Evolutionary conservation across 345 rosid species (phyloP), one percentile per base, ranked within the genome.

Genomic region (Schrenkiella parvula): DNA sequence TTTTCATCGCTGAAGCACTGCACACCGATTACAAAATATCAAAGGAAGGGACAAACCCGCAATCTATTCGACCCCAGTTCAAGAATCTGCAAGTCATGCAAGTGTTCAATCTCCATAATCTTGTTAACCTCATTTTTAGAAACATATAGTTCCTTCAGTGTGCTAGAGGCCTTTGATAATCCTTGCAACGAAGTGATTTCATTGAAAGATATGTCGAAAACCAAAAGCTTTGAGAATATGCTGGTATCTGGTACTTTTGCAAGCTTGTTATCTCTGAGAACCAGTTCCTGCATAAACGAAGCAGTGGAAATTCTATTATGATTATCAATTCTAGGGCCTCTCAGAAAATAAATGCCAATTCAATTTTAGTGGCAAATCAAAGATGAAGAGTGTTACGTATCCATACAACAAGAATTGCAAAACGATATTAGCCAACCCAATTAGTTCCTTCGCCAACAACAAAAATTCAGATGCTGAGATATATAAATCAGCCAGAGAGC

Each of bases 61-160:
- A 95, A 83, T 79, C 87, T 82, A 79, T 95, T 95, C 28, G 98
- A 95, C 55, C 99, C 99, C 39, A 91, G 88, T 78, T 95, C 98
- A 61, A 95, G 98, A 73, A 95, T 88, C 77, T 81, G 89, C 84
- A 95, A 82, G 48, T 89, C 82, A 68, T 77, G 68, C 4, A 91
- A 81, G 66, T 87, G 97, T 21, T 87, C 89, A 44, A 95, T 88
- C 96, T 89, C 99, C 80, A 86, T 86, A 51, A 92, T 92, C 86
- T 78, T 87, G 22, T 86, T 73, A 69, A 95, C 89, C 78, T 87
- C 96, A 77, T 89, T 95, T 82, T 95, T 91, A 4, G 97, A 91
- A 12, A 95, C 97, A 72, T 91, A 91, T 32, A 95, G 92, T 53
- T 95, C 98, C 84, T 83, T 88, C 19, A 95, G 64, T 22, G 87